Percentiles rank a stretch among this genome's conserved stretches.
These are phyloP conservation scores for Ganoderma resinaceum DNA, from an alignment of 1,284 basidiomycete species.

Conservation along the genomic window DNA sequence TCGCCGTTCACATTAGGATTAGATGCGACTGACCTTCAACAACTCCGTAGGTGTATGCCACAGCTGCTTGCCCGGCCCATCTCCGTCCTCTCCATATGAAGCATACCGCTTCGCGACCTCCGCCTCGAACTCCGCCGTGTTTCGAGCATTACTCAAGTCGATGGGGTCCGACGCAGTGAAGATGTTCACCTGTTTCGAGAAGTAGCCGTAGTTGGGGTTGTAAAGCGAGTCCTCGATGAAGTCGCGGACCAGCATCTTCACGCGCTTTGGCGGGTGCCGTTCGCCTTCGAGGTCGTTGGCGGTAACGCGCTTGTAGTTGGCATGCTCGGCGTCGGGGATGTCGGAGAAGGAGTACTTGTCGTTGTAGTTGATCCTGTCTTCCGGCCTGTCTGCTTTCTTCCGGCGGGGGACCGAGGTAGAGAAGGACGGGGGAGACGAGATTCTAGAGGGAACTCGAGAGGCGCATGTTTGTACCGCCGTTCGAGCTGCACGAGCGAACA, in stretches of 20 bases:
- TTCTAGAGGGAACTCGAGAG: constrained; percentile 3
- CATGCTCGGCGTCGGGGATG: constrained; percentile 52
- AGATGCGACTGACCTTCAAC: constrained; percentile 78
- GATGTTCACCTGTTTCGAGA: constrained; percentile 90
- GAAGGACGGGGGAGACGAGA: constrained; percentile 17
- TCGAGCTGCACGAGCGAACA: constrained; percentile 29
- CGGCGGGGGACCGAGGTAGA: constrained; percentile 9
- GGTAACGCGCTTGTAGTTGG: constrained; percentile 72
- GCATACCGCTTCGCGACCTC: constrained; percentile 81
- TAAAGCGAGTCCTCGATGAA: constrained; percentile 98
- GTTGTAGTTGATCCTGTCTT: constrained; percentile 80
- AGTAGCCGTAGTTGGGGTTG: constrained; percentile 98
- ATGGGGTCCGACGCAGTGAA: constrained; percentile 78
- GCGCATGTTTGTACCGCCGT: constrained; percentile 21
- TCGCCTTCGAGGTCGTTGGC: constrained; percentile 73
- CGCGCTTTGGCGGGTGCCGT: constrained; percentile 76
- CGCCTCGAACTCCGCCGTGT: constrained; percentile 82
- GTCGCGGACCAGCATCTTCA: constrained; percentile 95
- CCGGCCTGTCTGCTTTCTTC: constrained; percentile 47
- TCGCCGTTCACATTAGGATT: constrained; percentile 11
- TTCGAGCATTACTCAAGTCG: constrained; percentile 74
- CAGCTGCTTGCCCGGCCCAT: constrained; percentile 87
- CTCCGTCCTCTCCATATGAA: constrained; percentile 67
- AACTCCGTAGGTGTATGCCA: constrained; percentile 99
- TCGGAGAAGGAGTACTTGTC: constrained; percentile 56